Conservation (phyloP, 1,284 basidiomycete species). For the Tremellales sp. region DNA sequence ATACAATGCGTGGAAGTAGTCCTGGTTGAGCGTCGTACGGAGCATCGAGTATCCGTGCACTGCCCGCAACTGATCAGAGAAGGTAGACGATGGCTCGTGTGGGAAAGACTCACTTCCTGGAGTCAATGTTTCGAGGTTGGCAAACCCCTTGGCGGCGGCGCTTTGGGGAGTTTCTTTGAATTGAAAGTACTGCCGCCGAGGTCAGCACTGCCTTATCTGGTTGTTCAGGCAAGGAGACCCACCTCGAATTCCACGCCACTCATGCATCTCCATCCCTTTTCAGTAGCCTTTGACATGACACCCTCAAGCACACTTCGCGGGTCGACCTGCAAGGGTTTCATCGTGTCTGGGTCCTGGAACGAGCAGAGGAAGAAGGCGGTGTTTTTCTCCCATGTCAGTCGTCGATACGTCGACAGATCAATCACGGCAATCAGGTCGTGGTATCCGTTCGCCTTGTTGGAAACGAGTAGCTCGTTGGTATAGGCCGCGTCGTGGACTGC, state of each 20-base stretch:
- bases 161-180: slow-evolving; percentile 82
- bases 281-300: slow-evolving; percentile 52
- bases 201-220: not conserved
- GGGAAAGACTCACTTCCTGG: slow-evolving; percentile 69
- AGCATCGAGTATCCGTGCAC: slow-evolving; percentile 93
- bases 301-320: slow-evolving; percentile 75
- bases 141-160: slow-evolving; percentile 72
- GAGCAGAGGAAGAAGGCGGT: slow-evolving; percentile 90
- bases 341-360: slow-evolving; percentile 80
- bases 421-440: slow-evolving; percentile 79
- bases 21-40: slow-evolving; percentile 78
- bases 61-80: slow-evolving; percentile 43
- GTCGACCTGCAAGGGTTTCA: slow-evolving; percentile 70
- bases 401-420: slow-evolving; percentile 77
- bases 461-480: slow-evolving; percentile 77
- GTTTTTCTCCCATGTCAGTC: slow-evolving; percentile 88
- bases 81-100: not conserved
- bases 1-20: slow-evolving; percentile 86
- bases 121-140: slow-evolving; percentile 70
- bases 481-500: slow-evolving; percentile 71
- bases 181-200: slow-evolving; percentile 73
- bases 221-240: slow-evolving; percentile 21
- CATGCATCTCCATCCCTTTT: slow-evolving; percentile 60
- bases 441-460: slow-evolving; percentile 87
- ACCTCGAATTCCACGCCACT: slow-evolving; percentile 91